phyloP scores from a whole-genome alignment of 176 grass and related monocot genomes.

The Phragmites australis region DNA sequence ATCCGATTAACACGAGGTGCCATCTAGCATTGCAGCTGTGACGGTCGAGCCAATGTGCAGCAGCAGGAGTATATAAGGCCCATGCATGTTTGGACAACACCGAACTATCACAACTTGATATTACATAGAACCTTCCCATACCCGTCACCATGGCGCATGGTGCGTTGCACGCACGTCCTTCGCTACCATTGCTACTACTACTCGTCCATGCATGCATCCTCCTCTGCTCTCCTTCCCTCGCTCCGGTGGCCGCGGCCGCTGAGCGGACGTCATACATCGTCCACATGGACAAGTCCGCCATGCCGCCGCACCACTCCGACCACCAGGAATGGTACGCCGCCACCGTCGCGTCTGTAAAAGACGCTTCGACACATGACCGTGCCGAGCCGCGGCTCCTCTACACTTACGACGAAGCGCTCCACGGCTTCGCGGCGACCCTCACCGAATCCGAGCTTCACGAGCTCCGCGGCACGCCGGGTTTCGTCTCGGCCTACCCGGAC shows the following conservation, averaged over 20 bases:
- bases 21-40: neutral
- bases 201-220: slow-evolving; percentile 16
- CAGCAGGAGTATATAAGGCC: neutral
- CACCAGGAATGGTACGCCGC: slow-evolving; percentile 47
- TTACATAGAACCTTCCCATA: neutral
- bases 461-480: slow-evolving; percentile 30
- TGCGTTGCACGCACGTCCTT: neutral
- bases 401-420: slow-evolving; percentile 49
- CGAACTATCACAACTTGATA: neutral
- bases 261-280: slow-evolving; percentile 32
- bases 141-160: neutral
- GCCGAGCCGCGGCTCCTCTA: slow-evolving; percentile 31
- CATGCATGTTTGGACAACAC: neutral
- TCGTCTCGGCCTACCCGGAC: slow-evolving; percentile 44
- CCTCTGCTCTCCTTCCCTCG: neutral
- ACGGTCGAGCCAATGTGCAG: neutral
- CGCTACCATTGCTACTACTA: neutral
- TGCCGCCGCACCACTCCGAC: slow-evolving; percentile 22
- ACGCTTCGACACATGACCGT: neutral
- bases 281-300: slow-evolving; percentile 62
- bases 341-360: slow-evolving; percentile 4
- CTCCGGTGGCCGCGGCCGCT: neutral
- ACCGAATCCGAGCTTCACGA: slow-evolving; percentile 21
- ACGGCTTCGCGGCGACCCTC: slow-evolving; percentile 46
- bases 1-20: neutral